Base-by-base conservation (phyloP, 202 grass and related monocot species). In the Alloteropsis angusta region DNA sequence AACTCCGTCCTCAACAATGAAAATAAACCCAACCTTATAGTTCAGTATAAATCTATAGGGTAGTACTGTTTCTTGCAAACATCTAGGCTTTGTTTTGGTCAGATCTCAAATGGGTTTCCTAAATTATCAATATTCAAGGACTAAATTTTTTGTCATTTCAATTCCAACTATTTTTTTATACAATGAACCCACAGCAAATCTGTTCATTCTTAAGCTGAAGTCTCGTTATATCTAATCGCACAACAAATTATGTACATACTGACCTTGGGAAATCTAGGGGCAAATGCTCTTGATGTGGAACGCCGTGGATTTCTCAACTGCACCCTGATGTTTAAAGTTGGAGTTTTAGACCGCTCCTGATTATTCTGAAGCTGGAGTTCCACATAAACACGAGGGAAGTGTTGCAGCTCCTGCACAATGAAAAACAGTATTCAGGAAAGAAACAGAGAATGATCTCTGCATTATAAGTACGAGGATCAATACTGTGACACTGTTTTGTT, bases 231-330 rank as follows among this genome's bases (percentile, higher is more conserved):
- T 30, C 28, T 30, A 30, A 30, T 80, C 15, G 25, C 56, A 71
- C 13, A 19, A 26, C 38, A 78, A 72, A 46, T 72, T 77, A 28
- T 62, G 63, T 36, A 75, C 26, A 41, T 56, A 77, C 85, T 83
- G 53, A 97, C 94, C 91, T 94, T 98, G 13, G 91, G 95, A 73
- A 92, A 98, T 89, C 90, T 84, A 83, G 91, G 85, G 30, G 83
- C 82, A 89, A 98, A 94, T 74, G 91, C 87, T 85, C 95, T 90
- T 58, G 80, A 85, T 76, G 75, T 76, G 49, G 85, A 90, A 26
- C 81, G 77, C 38, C 84, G 85, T 28, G 69, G 83, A 78, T 92
- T 92, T 72, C 49, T 90, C 68, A 92, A 87, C 60, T 94, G 85
- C 58, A 88, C 72, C 69, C 84, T 92, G 60, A 98, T 90, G 76